Base-by-base conservation (phyloP, 1,284 basidiomycete species). In the Golubevia sp. region DNA sequence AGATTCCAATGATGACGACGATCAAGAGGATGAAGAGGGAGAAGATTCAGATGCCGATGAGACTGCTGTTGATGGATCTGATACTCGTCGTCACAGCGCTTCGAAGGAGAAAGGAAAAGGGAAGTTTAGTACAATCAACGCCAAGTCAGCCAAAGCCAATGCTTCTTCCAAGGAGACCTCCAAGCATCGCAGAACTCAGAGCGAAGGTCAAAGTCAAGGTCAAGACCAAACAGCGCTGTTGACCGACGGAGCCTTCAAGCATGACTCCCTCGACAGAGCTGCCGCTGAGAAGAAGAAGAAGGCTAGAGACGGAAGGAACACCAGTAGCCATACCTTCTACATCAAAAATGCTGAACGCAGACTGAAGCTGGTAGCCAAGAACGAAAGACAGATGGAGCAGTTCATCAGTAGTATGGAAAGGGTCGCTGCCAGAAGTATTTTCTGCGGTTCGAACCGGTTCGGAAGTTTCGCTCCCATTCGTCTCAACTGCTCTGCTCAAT, bases 311-410 rank as follows among this genome's bases (percentile, higher is more conserved):
- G 89, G 91, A 15, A 92, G 73, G 30, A 77, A 84, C 59, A 80
- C 84, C 23, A 84, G 82, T 62, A 86, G 92, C 74, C 97, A 99
- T 84, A 96, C 93, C 0, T 99, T 99, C 85, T 97, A 92, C 79
- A 89, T 99, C 62, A 88, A 90, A 70, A 98, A 97, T 81, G 90
- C 93, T 3, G 96, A 99, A 85, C 90, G 91, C 86, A 89, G 90
- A 61, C 85, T 99, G 67, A 95, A 96, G 85, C 84, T 98, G 4
- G 90, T 90, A 62, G 94, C 97, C 8, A 91, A 90, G 81, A 97
- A 91, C 81, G 93, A 97, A 91, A 89, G 95, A 26, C 93, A 97
- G 87, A 97, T 98, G 94, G 87, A 94, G 67, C 96, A 99, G 83
- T 99, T 95, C 89, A 94, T 99, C 63, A 92, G 93, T 3, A 92